Evolutionary conservation across 352 stramenopile species (phyloP), one percentile per base, ranked within the genome.

Genomic region (Phytopythium mirpurense): DNA sequence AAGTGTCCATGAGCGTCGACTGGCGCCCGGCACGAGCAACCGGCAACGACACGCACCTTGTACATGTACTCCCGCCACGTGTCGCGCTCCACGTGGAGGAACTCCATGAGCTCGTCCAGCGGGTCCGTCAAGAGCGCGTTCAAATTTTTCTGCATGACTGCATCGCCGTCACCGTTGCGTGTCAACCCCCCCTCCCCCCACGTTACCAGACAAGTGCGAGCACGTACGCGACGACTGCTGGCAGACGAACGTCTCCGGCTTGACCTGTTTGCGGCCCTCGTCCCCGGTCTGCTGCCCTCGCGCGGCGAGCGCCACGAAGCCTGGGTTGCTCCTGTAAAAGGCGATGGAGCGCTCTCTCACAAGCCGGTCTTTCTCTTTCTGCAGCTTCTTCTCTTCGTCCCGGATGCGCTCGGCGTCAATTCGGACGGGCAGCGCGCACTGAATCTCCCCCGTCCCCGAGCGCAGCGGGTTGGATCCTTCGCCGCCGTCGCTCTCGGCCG

Each of bases 31-130:
- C 2, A 26, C 11, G 14, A 34, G 3, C 9, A 26, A n/a, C 47
- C 44, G 35, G 2, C 19, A 12, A 46, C 31, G 16, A 27, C 5
- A 2, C 51, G 42, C 50, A 87, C 78, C 63, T 91, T 93, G 63
- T 93, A 90, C 62, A 82, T 88, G 45, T 88, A 90, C 49, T 86
- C 77, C 18, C 83, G 65, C 83, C 83, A 91, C 26, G 86, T 68
- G 47, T 91, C 81, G 16, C 66, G 65, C 49, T 93, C 83, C 11
- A 88, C 78, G 24, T 85, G 67, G 5, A 93, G 55, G 57, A 83
- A 93, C 63, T 88, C 78, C 65, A 93, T 88, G 31, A 93, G 68
- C 46, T 91, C 77, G 56, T 93, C 77, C 5, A 91, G 52, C 27
- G 77, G 80, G 29, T 78, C 76, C 0, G 80, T 93, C 59, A 93